phyloP scores from a whole-genome alignment of 2,329 filamentous ascomycete genomes.

The Talaromyces sp. region DNA sequence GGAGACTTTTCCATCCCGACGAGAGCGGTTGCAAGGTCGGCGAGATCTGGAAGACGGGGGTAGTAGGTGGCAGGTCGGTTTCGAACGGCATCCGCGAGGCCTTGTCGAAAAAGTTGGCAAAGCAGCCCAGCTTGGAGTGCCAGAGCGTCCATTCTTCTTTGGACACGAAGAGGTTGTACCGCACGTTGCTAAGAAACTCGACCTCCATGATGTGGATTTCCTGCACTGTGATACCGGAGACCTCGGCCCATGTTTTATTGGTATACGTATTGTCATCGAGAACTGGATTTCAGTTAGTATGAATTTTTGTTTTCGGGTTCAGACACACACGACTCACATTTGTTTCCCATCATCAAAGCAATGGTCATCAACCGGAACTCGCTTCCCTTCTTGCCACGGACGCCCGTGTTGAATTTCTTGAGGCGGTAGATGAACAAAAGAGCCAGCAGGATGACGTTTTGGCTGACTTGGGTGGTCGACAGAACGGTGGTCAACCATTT shows the following conservation, averaged over 20 bases:
- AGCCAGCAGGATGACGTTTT: conserved; percentile 88
- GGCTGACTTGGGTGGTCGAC: conserved; percentile 90
- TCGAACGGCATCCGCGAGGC: conserved; percentile 51
- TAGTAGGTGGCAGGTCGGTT: conserved; percentile 25
- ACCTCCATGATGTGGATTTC: conserved; percentile 99
- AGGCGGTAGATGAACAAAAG: conserved; percentile 89
- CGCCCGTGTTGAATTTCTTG: conserved; percentile 82
- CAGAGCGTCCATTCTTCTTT: conserved; percentile 82
- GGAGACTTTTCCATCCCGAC: conserved; percentile 20
- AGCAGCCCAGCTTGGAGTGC: conserved; percentile 77
- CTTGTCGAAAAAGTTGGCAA: conserved; percentile 75
- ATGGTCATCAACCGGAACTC: conserved; percentile 91
- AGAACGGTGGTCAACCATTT: conserved; percentile 93
- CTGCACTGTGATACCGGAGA: conserved; percentile 85
- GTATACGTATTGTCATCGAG: conserved; percentile 98
- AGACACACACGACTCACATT: conserved; percentile 57
- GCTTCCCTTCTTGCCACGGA: conserved; percentile 87
- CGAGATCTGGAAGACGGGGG: conserved; percentile 28
- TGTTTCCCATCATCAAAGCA: conserved; percentile 95
- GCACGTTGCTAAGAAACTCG: conserved; percentile 98
- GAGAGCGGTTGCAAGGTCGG: conserved; percentile 31
- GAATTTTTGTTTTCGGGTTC: not conserved
- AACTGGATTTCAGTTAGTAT: conserved; percentile 48
- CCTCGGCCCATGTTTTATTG: conserved; percentile 99
- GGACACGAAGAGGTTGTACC: conserved; percentile 85